These are phyloP conservation scores for Paecilomyces dactylethromorphus DNA, from an alignment of 2,329 filamentous ascomycete genomes.

Conservation along the genomic window DNA sequence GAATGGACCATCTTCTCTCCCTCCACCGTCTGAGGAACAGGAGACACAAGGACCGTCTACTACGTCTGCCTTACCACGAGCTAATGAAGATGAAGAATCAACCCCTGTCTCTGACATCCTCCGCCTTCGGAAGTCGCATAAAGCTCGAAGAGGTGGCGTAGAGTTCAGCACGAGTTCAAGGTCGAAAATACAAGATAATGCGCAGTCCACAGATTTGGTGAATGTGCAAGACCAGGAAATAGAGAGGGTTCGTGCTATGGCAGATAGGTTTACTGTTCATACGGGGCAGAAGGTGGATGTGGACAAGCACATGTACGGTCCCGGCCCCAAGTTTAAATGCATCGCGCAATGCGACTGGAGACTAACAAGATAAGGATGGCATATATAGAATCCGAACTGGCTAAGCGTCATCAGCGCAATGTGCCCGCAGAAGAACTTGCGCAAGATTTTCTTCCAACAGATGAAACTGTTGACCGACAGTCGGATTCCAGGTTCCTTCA, in stretches of 20 bases:
- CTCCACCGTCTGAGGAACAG: background rate
- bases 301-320: slow-evolving; percentile 59
- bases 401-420: slow-evolving; percentile 41
- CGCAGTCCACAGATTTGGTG: slow-evolving; percentile 17
- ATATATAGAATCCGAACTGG: slow-evolving; percentile 61
- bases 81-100: slow-evolving; percentile 11
- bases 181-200: slow-evolving; percentile 10
- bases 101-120: slow-evolving; percentile 24
- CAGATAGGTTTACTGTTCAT: slow-evolving; percentile 51
- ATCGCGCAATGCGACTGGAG: slow-evolving; percentile 15
- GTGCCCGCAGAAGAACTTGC: slow-evolving; percentile 10
- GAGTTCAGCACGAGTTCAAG: slow-evolving; percentile 36
- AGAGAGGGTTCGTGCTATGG: slow-evolving; percentile 33
- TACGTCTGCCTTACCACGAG: slow-evolving; percentile 8
- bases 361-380: slow-evolving; percentile 60
- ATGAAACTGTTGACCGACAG: slow-evolving; percentile 7
- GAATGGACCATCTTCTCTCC: background rate
- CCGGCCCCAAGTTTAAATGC: background rate
- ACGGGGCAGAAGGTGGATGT: slow-evolving; percentile 53
- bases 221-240: slow-evolving; percentile 26
- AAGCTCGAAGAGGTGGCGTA: slow-evolving; percentile 37
- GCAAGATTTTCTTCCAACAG: slow-evolving; percentile 3
- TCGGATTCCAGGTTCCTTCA: slow-evolving; percentile 21
- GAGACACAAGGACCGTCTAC: slow-evolving; percentile 3
- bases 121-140: slow-evolving; percentile 31